Percentiles rank a stretch among this genome's conserved stretches.
phyloP scores from a whole-genome alignment of 2,329 filamentous ascomycete genomes.

The Truncatella angustata region DNA sequence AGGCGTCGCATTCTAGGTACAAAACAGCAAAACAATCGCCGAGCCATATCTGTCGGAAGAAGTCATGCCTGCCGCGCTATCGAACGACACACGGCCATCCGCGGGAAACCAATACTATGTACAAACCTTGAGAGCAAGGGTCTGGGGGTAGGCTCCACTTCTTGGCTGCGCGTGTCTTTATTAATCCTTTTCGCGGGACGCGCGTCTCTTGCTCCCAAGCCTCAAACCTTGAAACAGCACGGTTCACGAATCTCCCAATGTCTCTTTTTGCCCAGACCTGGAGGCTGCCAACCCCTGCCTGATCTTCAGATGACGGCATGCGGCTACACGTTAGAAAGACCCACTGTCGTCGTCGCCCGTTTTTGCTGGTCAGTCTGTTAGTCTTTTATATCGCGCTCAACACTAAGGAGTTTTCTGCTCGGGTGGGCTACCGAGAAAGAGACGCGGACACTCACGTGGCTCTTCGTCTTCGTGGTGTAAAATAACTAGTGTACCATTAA shows the following conservation, averaged over 20 bases:
- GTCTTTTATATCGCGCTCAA: too few relatives aligned
- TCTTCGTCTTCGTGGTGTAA: too few relatives aligned
- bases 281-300: background rate
- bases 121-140: background rate
- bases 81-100: background rate
- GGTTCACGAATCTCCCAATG: background rate
- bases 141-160: slow-evolving; percentile 1
- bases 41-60: background rate
- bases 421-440: too few relatives aligned
- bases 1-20: too few relatives aligned
- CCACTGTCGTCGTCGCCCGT: slow-evolving; percentile 1
- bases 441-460: background rate
- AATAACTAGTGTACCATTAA: too few relatives aligned
- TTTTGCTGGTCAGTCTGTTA: background rate
- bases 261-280: background rate
- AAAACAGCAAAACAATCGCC: background rate
- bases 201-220: slow-evolving; percentile 18
- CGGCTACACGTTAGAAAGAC: slow-evolving; percentile 3
- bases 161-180: background rate
- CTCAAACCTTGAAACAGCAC: background rate
- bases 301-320: background rate
- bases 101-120: background rate
- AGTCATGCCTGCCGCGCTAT: background rate
- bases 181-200: slow-evolving; percentile 16
- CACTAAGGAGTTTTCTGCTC: too few relatives aligned